Conservation (phyloP, 495 filamentous ascomycete species). For the Penicillium tannophilum region DNA sequence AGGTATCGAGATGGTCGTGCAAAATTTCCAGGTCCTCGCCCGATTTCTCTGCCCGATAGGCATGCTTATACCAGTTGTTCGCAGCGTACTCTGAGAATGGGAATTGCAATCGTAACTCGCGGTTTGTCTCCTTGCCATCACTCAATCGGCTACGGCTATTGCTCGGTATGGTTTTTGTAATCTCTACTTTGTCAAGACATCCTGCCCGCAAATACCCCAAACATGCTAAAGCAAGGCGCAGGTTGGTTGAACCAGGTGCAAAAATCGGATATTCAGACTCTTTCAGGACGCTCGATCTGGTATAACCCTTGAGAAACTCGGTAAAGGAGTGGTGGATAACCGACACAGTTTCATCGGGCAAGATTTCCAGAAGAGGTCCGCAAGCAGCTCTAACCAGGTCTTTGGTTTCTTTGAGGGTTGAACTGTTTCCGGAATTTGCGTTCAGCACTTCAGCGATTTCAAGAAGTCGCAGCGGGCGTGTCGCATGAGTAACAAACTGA, state of each 20-base stretch:
- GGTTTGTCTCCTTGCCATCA: neutral
- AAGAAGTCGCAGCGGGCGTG: conserved; percentile 50
- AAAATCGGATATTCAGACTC: conserved; percentile 1
- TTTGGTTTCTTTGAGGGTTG: conserved; percentile 27
- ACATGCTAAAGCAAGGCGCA: conserved; percentile 1
- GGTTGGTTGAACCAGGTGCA: neutral
- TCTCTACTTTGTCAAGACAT: neutral
- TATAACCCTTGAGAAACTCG: conserved; percentile 40
- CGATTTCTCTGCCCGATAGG: neutral
- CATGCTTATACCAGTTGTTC: conserved; percentile 5
- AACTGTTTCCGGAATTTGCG: neutral
- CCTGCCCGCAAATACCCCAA: neutral
- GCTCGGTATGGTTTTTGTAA: neutral
- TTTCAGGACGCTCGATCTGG: neutral
- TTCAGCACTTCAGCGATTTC: conserved; percentile 46
- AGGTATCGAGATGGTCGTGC: neutral
- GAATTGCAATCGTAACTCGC: conserved; percentile 1
- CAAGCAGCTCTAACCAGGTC: conserved; percentile 33
- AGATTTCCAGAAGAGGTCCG: conserved; percentile 54
- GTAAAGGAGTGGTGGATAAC: conserved; percentile 58
- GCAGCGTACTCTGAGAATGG: conserved; percentile 2
- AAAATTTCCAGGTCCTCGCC: neutral
- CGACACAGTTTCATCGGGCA: conserved; percentile 49
- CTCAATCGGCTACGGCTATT: neutral
- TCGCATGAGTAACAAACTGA: conserved; percentile 49